A percentile compares a stretch with the other conserved stretches of the same genome.
phyloP scores from a whole-genome alignment of 768 basidiomycete genomes.

The Phylloporus sp. region DNA sequence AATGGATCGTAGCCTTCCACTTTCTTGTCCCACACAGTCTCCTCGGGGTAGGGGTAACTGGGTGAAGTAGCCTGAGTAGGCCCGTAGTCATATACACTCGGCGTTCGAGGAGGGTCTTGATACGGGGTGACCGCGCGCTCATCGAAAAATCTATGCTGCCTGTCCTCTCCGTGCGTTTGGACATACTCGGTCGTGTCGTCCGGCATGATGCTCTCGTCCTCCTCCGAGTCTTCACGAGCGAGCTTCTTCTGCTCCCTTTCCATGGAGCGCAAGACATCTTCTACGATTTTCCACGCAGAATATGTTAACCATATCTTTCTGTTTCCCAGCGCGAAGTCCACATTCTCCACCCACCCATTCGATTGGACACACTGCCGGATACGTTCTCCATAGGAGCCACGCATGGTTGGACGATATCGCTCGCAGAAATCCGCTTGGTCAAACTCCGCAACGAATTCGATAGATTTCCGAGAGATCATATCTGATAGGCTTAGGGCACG shows the following conservation, averaged over 20 bases:
- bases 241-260: slow-evolving; percentile 49
- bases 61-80: slow-evolving; percentile 22
- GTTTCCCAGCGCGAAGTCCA: slow-evolving; percentile 53
- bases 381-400: slow-evolving; percentile 43
- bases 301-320: slow-evolving; percentile 55
- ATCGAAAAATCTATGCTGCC: slow-evolving; percentile 32
- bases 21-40: slow-evolving; percentile 44
- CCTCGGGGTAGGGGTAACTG: slow-evolving; percentile 32
- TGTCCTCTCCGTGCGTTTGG: slow-evolving; percentile 27
- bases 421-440: slow-evolving; percentile 48
- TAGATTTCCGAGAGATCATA: slow-evolving; percentile 43
- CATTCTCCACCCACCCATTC: slow-evolving; percentile 50
- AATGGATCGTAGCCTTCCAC: slow-evolving; percentile 25
- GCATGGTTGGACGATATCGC: slow-evolving; percentile 50
- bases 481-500: slow-evolving; percentile 51
- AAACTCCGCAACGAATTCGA: slow-evolving; percentile 51
- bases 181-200: slow-evolving; percentile 41
- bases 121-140: slow-evolving; percentile 28
- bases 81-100: slow-evolving; percentile 26
- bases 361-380: slow-evolving; percentile 48
- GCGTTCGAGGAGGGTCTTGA: slow-evolving; percentile 29
- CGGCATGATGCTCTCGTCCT: slow-evolving; percentile 43
- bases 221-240: slow-evolving; percentile 38
- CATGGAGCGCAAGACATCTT: slow-evolving; percentile 48
- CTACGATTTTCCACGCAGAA: slow-evolving; percentile 57